Conservation (phyloP, 495 filamentous ascomycete genomes). For the Neurospora cerealis region DNA sequence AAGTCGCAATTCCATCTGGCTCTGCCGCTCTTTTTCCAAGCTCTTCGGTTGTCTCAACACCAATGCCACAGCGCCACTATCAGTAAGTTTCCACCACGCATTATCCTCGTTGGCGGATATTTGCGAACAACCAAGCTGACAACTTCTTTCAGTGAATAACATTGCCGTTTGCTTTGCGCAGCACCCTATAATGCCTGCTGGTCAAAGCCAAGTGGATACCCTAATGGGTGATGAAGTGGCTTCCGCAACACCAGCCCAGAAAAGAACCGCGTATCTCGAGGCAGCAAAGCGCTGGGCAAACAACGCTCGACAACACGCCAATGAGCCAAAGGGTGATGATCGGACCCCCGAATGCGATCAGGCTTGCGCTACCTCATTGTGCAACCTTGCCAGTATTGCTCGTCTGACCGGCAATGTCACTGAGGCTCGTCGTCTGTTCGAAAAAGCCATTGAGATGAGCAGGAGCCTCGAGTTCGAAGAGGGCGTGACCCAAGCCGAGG, state of each 20-base stretch:
- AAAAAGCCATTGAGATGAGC: slow-evolving; percentile 54
- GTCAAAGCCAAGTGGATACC: slow-evolving; percentile 26
- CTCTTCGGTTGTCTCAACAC: slow-evolving; percentile 61
- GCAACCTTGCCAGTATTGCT: slow-evolving; percentile 78
- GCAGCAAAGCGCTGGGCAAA: slow-evolving; percentile 63
- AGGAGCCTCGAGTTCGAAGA: slow-evolving; percentile 53
- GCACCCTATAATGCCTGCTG: slow-evolving; percentile 34
- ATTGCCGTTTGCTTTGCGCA: slow-evolving; percentile 57
- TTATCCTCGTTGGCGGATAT: neutral
- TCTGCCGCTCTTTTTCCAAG: slow-evolving; percentile 79
- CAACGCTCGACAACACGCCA: slow-evolving; percentile 57
- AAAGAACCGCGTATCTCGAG: slow-evolving; percentile 44
- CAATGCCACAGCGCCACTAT: slow-evolving; percentile 58
- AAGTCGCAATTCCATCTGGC: slow-evolving; percentile 66
- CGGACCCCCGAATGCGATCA: slow-evolving; percentile 73
- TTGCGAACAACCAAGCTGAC: neutral
- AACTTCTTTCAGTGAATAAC: slow-evolving; percentile 52
- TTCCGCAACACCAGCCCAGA: slow-evolving; percentile 21
- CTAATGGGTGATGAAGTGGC: slow-evolving; percentile 16
- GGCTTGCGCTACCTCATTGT: slow-evolving; percentile 74
- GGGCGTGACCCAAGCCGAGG: slow-evolving; percentile 50
- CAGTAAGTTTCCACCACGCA: slow-evolving; percentile 34
- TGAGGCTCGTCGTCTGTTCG: slow-evolving; percentile 54
- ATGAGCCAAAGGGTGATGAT: slow-evolving; percentile 33
- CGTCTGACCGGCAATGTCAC: slow-evolving; percentile 52